These are phyloP conservation scores for Mycena chlorophos DNA, from an alignment of 768 basidiomycete species.

Conservation along the genomic window DNA sequence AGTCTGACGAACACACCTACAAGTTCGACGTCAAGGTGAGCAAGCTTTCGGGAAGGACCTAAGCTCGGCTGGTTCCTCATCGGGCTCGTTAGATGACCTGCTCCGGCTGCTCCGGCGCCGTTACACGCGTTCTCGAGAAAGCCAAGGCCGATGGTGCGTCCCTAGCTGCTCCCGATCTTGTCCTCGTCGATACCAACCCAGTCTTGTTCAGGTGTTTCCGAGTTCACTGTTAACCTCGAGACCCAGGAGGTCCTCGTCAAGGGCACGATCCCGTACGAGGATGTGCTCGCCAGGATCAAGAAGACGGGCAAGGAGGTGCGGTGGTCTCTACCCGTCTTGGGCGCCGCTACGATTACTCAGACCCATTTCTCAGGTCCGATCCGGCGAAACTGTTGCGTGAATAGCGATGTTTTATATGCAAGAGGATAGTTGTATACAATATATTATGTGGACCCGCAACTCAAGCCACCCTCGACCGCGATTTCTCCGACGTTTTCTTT, in stretches of 20 bases:
- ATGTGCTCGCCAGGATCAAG: conserved; percentile 69
- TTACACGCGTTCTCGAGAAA: conserved; percentile 72
- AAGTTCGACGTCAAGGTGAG: conserved; percentile 89
- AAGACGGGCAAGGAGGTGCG: conserved; percentile 90
- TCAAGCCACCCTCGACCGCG: not conserved
- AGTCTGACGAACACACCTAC: conserved; percentile 50
- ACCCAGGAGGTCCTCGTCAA: conserved; percentile 74
- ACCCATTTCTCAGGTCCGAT: conserved; percentile 35
- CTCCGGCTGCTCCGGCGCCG: conserved; percentile 80
- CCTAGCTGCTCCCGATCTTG: not conserved
- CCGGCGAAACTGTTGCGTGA: conserved; percentile 47
- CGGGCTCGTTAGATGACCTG: conserved; percentile 71
- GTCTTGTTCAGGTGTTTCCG: conserved; percentile 49
- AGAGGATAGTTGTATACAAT: too few species aligned
- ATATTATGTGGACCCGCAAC: not conserved
- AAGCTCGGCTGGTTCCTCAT: not conserved
- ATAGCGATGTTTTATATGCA: conserved; percentile 6
- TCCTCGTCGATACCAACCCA: not conserved
- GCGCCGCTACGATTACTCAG: conserved; percentile 13
- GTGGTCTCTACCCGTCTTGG: too few species aligned
- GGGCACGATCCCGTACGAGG: conserved; percentile 60
- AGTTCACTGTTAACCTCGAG: conserved; percentile 63
- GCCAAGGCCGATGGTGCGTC: conserved; percentile 48
- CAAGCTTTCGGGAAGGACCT: conserved; percentile 5
- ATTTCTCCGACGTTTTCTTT: not conserved